phyloP scores from a whole-genome alignment of 805 yeast species.

The Kockiozyma suomiensis region DNA sequence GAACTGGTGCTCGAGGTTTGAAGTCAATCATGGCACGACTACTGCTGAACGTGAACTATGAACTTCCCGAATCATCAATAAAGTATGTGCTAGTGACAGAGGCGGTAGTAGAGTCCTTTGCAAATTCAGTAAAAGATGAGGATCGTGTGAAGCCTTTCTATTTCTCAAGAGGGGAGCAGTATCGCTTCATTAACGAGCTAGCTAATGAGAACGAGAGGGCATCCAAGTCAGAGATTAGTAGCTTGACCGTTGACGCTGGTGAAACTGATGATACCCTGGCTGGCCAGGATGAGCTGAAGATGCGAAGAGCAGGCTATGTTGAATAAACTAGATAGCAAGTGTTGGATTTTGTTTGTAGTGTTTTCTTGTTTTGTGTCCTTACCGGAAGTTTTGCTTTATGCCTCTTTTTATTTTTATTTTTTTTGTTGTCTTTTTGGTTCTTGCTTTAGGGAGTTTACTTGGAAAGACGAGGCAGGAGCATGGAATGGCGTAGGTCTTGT shows the following conservation, averaged over 20 bases:
- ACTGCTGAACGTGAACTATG: conserved; percentile 48
- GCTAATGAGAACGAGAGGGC: conserved; percentile 21
- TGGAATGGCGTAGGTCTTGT: not conserved
- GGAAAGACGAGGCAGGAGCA: conserved; percentile 3
- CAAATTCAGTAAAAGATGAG: conserved; percentile 3
- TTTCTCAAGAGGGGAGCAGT: conserved; percentile 28
- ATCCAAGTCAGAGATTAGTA: not conserved
- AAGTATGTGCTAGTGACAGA: conserved; percentile 53
- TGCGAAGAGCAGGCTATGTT: conserved; percentile 4
- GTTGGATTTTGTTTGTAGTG: too few relatives aligned
- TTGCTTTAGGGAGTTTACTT: not conserved
- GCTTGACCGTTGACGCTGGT: not conserved
- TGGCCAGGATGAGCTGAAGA: conserved; percentile 8
- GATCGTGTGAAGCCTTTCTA: conserved; percentile 33
- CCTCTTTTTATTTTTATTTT: not conserved
- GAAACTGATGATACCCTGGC: not conserved
- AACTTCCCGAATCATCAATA: conserved; percentile 61
- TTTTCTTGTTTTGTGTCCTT: too few relatives aligned
- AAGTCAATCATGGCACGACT: conserved; percentile 52
- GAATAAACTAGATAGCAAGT: not conserved
- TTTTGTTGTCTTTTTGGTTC: not conserved
- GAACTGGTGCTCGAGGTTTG: conserved; percentile 65
- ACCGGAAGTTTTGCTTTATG: too few relatives aligned
- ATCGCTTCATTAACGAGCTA: conserved; percentile 21
- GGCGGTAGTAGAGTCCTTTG: conserved; percentile 41